Base-by-base conservation (phyloP, 1,139 yeast species). In the Hanseniaspora uvarum region DNA sequence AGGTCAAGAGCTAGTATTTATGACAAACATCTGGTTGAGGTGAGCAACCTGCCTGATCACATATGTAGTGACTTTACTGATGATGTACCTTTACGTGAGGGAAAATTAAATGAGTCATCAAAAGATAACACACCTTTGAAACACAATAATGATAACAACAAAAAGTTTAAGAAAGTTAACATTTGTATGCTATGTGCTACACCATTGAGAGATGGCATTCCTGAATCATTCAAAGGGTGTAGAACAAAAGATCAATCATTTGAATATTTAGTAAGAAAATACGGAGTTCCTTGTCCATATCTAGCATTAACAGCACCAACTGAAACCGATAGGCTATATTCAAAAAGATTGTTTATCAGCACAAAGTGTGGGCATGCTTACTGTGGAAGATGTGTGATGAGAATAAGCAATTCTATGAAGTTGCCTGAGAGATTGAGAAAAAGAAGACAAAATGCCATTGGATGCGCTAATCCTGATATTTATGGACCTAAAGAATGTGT, bases 321-420 rank as follows among this genome's bases (percentile, higher is more conserved):
- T 0, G 74, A 71, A 8, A 72, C 72, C 1, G 95, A 86, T 61
- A 64, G 70, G 34, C 82, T 77, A 53, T 69, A 86, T 34, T 81
- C 92, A 1, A 80, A 75, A 62, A 73, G 92, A 57, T 77, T 84
- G 5, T 87, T 83, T 63, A 26, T 53, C 12, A 75, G 77, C 30
- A 76, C 89, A 0, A 63, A 65, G 12, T 88, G 96, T 70, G 96
- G 96, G 0, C 96, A 88, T 69, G 76, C 82, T 0, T 88, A 78
- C 64, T 88, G 96, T 67, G 96, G 95, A 1, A 69, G 92, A 53
- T 88, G 96, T 69, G 85, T 83, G 19, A 61, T 60, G 31, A 56
- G 70, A 40, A 62, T 66, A 6, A 60, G 62, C 43, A 61, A 61
- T 54, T 68, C 68, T 2, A 59, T 61, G 54, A 56, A 57, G 3